These are phyloP conservation scores for Clathrospora elynae DNA, from an alignment of 2,329 filamentous ascomycete species.

Conservation along the genomic window DNA sequence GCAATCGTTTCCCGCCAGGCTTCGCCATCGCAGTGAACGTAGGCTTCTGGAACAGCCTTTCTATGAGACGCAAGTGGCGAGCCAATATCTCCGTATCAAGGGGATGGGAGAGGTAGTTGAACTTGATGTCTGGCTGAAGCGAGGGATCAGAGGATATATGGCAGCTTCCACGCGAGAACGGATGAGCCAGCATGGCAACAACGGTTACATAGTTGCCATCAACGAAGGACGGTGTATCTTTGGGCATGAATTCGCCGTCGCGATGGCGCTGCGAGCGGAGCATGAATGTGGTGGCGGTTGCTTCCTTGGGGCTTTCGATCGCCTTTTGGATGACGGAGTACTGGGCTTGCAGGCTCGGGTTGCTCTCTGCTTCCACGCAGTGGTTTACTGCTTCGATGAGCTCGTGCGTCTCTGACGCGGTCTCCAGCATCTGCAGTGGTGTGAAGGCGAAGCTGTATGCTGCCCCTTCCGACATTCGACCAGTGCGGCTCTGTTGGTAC, in stretches of 20 bases:
- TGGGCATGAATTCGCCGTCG: constrained; percentile 16
- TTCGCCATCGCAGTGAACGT: constrained; percentile 16
- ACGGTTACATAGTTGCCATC: constrained; percentile 26
- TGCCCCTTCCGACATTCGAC: constrained; percentile 23
- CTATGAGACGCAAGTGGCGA: constrained; percentile 45
- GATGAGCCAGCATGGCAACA: constrained; percentile 34
- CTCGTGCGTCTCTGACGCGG: constrained; percentile 15
- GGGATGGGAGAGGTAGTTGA: constrained; percentile 53
- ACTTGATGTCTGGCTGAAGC: constrained; percentile 47
- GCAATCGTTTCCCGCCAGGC: constrained; percentile 16
- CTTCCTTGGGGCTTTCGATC: constrained; percentile 22
- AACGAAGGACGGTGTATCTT: constrained; percentile 14
- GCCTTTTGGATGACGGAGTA: constrained; percentile 20
- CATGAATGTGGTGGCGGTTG: constrained; percentile 25
- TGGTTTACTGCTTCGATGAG: constrained; percentile 12
- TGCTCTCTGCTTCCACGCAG: constrained; percentile 6
- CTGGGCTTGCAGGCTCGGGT: constrained; percentile 12
- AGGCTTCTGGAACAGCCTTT: constrained; percentile 28
- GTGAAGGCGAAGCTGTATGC: constrained; percentile 29
- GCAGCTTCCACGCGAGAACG: constrained; percentile 50
- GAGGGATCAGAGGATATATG: constrained; percentile 47
- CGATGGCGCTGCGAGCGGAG: constrained; percentile 19
- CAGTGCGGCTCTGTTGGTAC: constrained; percentile 21
- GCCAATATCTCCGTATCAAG: constrained; percentile 51
- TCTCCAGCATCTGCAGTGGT: constrained; percentile 26